Base-by-base conservation (phyloP, 306 rosid species). In the Medicago ruthenica region DNA sequence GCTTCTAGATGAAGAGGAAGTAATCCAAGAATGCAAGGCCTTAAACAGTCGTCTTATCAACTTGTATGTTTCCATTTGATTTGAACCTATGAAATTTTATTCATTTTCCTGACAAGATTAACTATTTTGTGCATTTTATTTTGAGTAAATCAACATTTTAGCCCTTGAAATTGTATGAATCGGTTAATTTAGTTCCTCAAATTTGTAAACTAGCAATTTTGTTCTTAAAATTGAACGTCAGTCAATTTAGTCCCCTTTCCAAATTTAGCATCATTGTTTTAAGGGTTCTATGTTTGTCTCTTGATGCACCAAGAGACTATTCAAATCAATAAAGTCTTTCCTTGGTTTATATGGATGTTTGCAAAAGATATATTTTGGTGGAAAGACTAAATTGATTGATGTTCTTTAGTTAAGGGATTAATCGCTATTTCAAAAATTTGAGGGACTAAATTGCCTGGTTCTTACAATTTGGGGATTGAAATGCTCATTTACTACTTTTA, bases 11-110 rank as follows among this genome's bases (percentile, higher is more conserved):
- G 99, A 96, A 82, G 99, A 96, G 81, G 99, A 96, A 85, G 86
- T 96, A 80, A 96, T 96, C 78, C 99, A 96, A 86, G 99, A 96
- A 85, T 96, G 98, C 99, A 96, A 96, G 87, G 91, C 97, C 70
- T 86, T 92, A 65, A 96, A 96, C 88, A 96, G 96, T 70, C 98
- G 99, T 37, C 97, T 96, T 76, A 89, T 96, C 83, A 92, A 96
- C 82, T 92, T 89, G 99, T 96, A 90, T 58, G 79, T 75, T 75
- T 66, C 18, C 73, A 70, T 59, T 27, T 76, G 68, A 10, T 65
- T 55, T 64, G 24, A 67, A 54, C 58, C 47, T 22, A 22, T 18
- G 24, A 40, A 53, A 47, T 48, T 54, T 59, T 60, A 51, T 31
- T 31, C 10, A 18, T 62, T 61, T 39, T 10, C 20, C 13, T 4